Percentiles rank a stretch among this genome's conserved stretches.
These are phyloP conservation scores for Cryptococcus maquisensis DNA, from an alignment of 1,284 basidiomycete genomes.

Conservation along the genomic window DNA sequence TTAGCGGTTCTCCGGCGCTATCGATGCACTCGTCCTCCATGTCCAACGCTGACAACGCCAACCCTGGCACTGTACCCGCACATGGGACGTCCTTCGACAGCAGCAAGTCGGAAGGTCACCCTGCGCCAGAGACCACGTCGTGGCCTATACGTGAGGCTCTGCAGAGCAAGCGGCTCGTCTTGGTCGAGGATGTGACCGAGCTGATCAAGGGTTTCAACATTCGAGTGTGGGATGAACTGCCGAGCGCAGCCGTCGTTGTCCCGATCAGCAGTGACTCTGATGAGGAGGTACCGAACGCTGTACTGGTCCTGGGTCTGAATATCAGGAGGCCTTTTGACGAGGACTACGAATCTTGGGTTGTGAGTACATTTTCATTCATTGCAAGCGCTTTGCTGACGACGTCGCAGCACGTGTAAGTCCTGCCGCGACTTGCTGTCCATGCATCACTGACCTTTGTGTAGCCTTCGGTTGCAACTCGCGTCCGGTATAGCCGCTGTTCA, in stretches of 20 bases:
- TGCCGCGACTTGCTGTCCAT: background rate
- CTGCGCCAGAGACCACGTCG: slow-evolving; percentile 1
- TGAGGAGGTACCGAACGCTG: slow-evolving; percentile 34
- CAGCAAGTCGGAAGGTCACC: background rate
- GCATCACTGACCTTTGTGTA: slow-evolving; percentile 4
- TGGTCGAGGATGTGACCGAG: slow-evolving; percentile 40
- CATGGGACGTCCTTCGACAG: background rate
- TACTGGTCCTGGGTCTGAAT: slow-evolving; percentile 48
- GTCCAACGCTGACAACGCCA: background rate
- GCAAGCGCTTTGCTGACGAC: background rate
- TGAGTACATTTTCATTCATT: slow-evolving; percentile 14
- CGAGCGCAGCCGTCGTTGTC: slow-evolving; percentile 46
- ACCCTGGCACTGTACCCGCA: background rate
- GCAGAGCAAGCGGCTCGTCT: slow-evolving; percentile 25
- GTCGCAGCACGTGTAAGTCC: slow-evolving; percentile 26
- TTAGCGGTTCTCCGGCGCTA: slow-evolving; percentile 30
- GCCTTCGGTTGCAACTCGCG: slow-evolving; percentile 35
- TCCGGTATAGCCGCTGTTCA: slow-evolving; percentile 40
- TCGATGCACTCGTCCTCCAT: slow-evolving; percentile 30
- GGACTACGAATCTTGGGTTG: slow-evolving; percentile 44
- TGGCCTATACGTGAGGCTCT: slow-evolving; percentile 45
- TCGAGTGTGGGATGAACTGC: slow-evolving; percentile 45
- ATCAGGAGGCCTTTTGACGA: slow-evolving; percentile 42
- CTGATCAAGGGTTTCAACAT: slow-evolving; percentile 38
- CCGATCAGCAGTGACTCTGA: slow-evolving; percentile 44